Evolutionary conservation across 352 stramenopile genomes (phyloP), one percentile per base, ranked within the genome.

Genomic region (Phytophthora multivora): DNA sequence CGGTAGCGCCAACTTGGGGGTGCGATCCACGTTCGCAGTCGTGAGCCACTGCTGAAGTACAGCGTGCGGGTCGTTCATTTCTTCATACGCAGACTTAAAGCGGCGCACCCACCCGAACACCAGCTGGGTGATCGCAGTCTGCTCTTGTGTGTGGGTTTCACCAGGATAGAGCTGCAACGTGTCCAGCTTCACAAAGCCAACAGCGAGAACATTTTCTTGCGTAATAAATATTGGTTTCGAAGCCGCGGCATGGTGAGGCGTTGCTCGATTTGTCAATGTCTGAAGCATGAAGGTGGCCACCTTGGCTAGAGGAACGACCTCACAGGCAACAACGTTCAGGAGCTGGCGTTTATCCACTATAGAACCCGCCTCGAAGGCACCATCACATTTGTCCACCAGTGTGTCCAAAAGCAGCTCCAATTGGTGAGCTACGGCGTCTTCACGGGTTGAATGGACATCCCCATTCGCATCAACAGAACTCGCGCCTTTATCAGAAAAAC

Each of bases 31-130:
- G 51, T 92, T 93, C 25, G 76, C 73, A n/a, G 54, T 85, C 7
- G 79, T 81, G 26, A 91, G 81, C 87, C 87, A 94, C 56, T 94
- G 87, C 58, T 79, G 59, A 5, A 95, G 56, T 40, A 95, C 60
- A 1, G 63, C 72, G 23, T 93, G 77, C 2, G 77, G 71, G 36
- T 94, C 87, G 42, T 74, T 80, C 87, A 95, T 95, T 51, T 92
- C 83, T 39, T 76, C 69, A 57, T 95, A 95, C 54, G 80, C 79
- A 13, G 64, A 55, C 46, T 86, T 79, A 59, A 91, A 93, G 7
- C 86, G 83, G 19, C 79, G 52, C 11, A 90, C 80, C 81, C 84
- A 91, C 0, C 75, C 71, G 33, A 51, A 61, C 13, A 90, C 67
- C 3, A 93, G 55, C n/a, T 69, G 51, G 5, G 56, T 43, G 21